Evolutionary conservation across 805 yeast species (phyloP).

Genomic region (Brettanomyces sp.): DNA sequence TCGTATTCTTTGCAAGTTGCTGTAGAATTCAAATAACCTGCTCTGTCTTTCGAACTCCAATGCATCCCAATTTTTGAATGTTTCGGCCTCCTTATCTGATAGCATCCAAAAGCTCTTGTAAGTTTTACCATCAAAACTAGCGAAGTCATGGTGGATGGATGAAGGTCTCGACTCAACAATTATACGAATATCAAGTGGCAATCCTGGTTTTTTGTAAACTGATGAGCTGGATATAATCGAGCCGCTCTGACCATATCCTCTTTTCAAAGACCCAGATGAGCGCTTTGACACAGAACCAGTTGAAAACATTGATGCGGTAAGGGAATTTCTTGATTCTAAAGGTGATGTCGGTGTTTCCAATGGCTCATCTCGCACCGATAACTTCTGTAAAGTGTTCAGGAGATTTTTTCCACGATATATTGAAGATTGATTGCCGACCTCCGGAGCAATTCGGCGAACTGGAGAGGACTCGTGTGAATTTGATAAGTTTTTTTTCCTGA

Average conservation of each 20-base stretch:
- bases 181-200: slow-evolving; percentile 16
- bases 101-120: slow-evolving; percentile 23
- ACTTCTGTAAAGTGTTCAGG: too few relatives aligned
- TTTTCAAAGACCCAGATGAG: neutral
- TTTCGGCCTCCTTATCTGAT: slow-evolving; percentile 13
- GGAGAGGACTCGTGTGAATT: too few relatives aligned
- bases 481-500: too few relatives aligned
- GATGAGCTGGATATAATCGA: neutral
- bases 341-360: too few relatives aligned
- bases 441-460: too few relatives aligned
- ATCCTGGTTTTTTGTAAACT: neutral
- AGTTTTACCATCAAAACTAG: slow-evolving; percentile 15
- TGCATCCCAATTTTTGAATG: slow-evolving; percentile 17
- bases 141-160: slow-evolving; percentile 13
- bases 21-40: slow-evolving; percentile 21
- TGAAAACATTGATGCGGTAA: slow-evolving; percentile 2
- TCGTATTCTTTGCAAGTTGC: slow-evolving; percentile 17
- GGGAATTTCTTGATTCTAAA: too few relatives aligned
- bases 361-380: too few relatives aligned
- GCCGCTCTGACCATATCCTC: neutral
- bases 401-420: too few relatives aligned
- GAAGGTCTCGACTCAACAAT: slow-evolving; percentile 21
- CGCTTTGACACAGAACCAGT: slow-evolving; percentile 5
- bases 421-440: too few relatives aligned
- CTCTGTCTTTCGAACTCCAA: slow-evolving; percentile 21